A percentile compares a stretch with the other conserved stretches of the same genome.
phyloP scores from a whole-genome alignment of 2,329 filamentous ascomycete species.

The Pyricularia sp. region DNA sequence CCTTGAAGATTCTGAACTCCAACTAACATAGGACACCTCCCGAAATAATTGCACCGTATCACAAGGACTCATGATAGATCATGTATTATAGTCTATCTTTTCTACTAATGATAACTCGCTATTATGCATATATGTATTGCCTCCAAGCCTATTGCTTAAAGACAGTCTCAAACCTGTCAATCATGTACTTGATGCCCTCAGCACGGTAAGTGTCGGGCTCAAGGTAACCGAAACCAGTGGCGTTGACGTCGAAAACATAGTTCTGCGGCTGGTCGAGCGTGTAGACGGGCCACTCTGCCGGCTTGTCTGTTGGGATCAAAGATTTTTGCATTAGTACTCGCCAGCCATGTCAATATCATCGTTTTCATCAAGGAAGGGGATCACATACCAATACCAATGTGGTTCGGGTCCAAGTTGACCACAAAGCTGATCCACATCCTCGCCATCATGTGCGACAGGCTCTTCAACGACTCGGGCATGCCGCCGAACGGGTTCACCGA shows the following conservation, averaged over 20 bases:
- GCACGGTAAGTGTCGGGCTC: conserved; percentile 35
- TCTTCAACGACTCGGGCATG: conserved; percentile 28
- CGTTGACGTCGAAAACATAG: conserved; percentile 40
- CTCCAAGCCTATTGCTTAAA: neutral
- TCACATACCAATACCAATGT: conserved; percentile 12
- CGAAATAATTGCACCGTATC: too few relatives aligned
- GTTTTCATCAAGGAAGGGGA: neutral
- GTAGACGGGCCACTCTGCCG: conserved; percentile 33
- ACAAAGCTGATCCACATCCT: conserved; percentile 43
- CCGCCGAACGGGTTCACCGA: conserved; percentile 26
- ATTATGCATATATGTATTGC: neutral
- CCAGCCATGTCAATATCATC: neutral
- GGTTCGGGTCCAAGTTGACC: conserved; percentile 33
- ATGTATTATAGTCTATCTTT: too few relatives aligned
- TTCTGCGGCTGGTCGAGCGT: conserved; percentile 28
- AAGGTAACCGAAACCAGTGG: conserved; percentile 25
- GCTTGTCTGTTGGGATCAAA: neutral
- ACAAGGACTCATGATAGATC: too few relatives aligned
- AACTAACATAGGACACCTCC: too few relatives aligned
- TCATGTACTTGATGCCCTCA: conserved; percentile 28
- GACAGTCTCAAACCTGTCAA: neutral
- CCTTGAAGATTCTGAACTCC: too few relatives aligned
- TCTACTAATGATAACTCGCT: too few relatives aligned
- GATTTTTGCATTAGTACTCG: neutral
- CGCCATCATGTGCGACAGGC: conserved; percentile 36